Evolutionary conservation across 1,284 basidiomycete species (phyloP).

Genomic region (Pterulicium gracile): DNA sequence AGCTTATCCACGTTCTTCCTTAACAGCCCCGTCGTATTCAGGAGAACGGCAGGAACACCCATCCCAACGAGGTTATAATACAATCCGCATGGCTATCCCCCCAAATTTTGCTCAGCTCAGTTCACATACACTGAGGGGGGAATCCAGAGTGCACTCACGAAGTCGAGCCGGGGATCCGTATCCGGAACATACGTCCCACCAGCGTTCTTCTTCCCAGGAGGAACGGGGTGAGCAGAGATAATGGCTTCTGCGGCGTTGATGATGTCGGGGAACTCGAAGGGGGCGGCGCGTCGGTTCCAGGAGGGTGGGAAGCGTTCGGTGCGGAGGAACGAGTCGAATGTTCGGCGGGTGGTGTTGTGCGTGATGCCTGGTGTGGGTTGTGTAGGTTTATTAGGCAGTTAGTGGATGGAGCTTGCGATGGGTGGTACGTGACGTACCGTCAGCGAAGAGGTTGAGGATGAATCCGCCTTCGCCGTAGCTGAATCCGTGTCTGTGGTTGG

Average conservation of each 20-base stretch:
- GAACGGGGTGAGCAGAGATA: background rate
- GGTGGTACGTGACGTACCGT: too few species aligned
- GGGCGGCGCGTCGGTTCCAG: background rate
- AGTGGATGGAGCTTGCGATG: background rate
- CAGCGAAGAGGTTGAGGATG: background rate
- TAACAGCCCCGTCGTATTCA: conserved; percentile 1
- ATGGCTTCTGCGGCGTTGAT: background rate
- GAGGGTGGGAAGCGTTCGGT: background rate
- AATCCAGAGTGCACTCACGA: too few species aligned
- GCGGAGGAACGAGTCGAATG: background rate
- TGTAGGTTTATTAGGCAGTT: background rate
- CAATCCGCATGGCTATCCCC: background rate
- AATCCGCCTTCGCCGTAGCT: conserved; percentile 1
- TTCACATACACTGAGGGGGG: too few species aligned
- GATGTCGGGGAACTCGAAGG: background rate
- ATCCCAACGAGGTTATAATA: background rate
- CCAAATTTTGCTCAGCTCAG: too few species aligned
- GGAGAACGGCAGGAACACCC: background rate
- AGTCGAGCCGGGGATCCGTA: background rate
- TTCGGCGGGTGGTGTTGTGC: background rate
- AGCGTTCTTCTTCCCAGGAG: background rate
- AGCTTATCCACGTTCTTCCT: background rate
- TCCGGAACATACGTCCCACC: background rate
- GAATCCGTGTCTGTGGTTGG: background rate
- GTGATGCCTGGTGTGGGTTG: background rate